Conservation (phyloP, 805 yeast genomes). For the Zygosaccharomyces gambellarensis region DNA sequence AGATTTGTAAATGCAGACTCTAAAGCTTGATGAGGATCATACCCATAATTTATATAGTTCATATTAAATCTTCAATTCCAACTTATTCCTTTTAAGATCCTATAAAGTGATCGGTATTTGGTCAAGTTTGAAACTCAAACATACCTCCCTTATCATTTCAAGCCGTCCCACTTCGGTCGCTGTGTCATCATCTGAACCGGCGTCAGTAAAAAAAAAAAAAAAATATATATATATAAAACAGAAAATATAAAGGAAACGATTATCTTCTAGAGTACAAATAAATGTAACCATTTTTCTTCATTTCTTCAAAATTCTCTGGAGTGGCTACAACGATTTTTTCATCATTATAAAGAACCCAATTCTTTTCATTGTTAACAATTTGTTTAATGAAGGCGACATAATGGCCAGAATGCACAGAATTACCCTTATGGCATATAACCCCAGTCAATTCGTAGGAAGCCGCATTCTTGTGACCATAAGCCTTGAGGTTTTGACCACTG, state of each 20-base stretch:
- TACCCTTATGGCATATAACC: constrained; percentile 84
- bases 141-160: constrained; percentile 2
- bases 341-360: constrained; percentile 83
- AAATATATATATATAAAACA: background rate
- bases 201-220: constrained; percentile 5
- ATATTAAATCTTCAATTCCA: constrained; percentile 2
- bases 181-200: background rate
- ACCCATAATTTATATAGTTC: constrained; percentile 16
- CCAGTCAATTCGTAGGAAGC: constrained; percentile 43
- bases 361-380: constrained; percentile 32
- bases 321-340: constrained; percentile 72
- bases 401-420: constrained; percentile 87
- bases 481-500: background rate
- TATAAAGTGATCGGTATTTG: background rate
- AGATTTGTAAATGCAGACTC: constrained; percentile 14
- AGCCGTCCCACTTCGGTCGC: background rate
- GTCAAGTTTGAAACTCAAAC: constrained; percentile 3
- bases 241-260: background rate
- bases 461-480: constrained; percentile 16
- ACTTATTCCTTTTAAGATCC: background rate
- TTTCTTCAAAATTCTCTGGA: constrained; percentile 41
- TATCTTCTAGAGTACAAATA: constrained; percentile 31
- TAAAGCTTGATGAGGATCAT: constrained; percentile 12
- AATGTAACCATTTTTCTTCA: constrained; percentile 46
- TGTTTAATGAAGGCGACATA: constrained; percentile 73